Percentiles rank a stretch among this genome's conserved stretches.
Evolutionary conservation across 2,329 filamentous ascomycete genomes (phyloP).

Genomic region (Nigrospora osmanthi): DNA sequence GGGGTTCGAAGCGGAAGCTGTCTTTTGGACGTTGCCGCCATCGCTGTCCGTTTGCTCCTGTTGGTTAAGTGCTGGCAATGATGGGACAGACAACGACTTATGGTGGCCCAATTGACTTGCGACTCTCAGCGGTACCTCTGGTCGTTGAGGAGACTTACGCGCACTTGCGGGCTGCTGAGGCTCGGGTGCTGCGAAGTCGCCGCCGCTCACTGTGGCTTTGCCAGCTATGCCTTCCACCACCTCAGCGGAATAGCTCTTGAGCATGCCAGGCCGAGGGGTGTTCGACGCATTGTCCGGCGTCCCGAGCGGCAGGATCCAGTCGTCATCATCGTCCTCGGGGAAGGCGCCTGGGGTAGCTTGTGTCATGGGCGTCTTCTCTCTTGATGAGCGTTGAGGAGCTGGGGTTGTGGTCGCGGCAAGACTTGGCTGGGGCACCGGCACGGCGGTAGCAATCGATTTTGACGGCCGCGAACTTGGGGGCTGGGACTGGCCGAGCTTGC

Average conservation of each 20-base stretch:
- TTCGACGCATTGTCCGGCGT: slow-evolving; percentile 23
- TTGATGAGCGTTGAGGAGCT: slow-evolving; percentile 21
- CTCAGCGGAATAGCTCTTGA: slow-evolving; percentile 55
- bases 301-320: slow-evolving; percentile 53
- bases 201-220: slow-evolving; percentile 38
- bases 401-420: slow-evolving; percentile 9
- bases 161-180: slow-evolving; percentile 23
- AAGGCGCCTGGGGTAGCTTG: slow-evolving; percentile 50
- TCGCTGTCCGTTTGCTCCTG: slow-evolving; percentile 13
- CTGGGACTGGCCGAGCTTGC: slow-evolving; percentile 54
- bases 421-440: slow-evolving; percentile 19
- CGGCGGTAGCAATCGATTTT: slow-evolving; percentile 35
- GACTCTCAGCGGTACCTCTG: slow-evolving; percentile 19
- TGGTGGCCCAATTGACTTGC: slow-evolving; percentile 36
- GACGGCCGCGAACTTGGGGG: slow-evolving; percentile 36
- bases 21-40: slow-evolving; percentile 44
- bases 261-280: slow-evolving; percentile 42
- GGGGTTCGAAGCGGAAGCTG: slow-evolving; percentile 51
- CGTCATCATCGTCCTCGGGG: slow-evolving; percentile 49
- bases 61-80: slow-evolving; percentile 28
- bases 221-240: slow-evolving; percentile 49
- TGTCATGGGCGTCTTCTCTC: slow-evolving; percentile 29
- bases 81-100: slow-evolving; percentile 58
- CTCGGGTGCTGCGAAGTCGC: slow-evolving; percentile 36
- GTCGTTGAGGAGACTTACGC: slow-evolving; percentile 26